phyloP scores from a whole-genome alignment of 2,329 filamentous ascomycete species.

The Apiospora kogelbergensis region DNA sequence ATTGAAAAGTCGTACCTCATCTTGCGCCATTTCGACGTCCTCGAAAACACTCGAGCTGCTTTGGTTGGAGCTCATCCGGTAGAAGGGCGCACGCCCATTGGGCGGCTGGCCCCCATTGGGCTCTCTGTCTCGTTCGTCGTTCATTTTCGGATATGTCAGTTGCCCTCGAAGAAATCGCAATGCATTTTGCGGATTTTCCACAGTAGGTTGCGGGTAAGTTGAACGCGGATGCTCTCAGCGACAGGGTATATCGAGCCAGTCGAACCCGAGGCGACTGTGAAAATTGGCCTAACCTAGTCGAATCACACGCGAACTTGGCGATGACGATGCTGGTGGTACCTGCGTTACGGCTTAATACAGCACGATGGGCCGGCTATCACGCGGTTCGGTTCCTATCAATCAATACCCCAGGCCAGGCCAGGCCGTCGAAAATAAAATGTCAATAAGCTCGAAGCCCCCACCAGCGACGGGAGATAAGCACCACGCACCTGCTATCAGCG shows the following conservation, averaged over 20 bases:
- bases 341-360: slow-evolving; percentile 8
- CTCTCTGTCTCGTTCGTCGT: not conserved
- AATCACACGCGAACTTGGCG: not conserved
- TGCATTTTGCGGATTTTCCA: not conserved
- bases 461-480: not conserved
- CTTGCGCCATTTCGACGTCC: slow-evolving; percentile 98
- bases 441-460: slow-evolving; percentile 4
- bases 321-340: slow-evolving; percentile 10
- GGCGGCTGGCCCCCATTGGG: not conserved
- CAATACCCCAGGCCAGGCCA: not conserved
- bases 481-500: not conserved
- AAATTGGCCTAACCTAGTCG: not conserved
- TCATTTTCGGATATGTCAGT: not conserved
- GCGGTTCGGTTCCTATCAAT: not conserved
- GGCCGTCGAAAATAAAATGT: slow-evolving; percentile 2
- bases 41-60: slow-evolving; percentile 82
- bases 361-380: not conserved
- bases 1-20: slow-evolving; percentile 63
- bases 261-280: not conserved
- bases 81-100: slow-evolving; percentile 40
- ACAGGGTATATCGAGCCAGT: too few species aligned
- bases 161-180: not conserved
- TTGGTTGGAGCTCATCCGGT: slow-evolving; percentile 67
- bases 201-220: not conserved
- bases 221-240: not conserved